Percentiles rank a stretch among this genome's conserved stretches.
Evolutionary conservation across 257 asterid genomes (phyloP).

Genomic region (Plectranthus barbatus): DNA sequence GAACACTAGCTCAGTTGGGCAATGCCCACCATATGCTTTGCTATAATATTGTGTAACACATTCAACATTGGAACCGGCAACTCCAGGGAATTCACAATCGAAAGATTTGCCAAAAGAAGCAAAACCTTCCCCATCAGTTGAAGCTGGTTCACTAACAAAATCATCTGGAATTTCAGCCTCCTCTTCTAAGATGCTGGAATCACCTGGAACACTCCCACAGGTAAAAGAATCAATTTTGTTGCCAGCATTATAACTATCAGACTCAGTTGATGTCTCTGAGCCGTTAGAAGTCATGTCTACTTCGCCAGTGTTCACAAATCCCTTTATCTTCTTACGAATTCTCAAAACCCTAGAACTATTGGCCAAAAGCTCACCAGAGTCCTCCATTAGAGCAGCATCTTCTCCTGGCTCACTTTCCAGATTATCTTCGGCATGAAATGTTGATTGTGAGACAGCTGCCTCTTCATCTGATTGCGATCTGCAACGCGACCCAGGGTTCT

Average conservation of each 20-base stretch:
- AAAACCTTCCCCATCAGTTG: conserved; percentile 29
- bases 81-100: conserved; percentile 30
- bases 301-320: conserved; percentile 13
- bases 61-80: conserved; percentile 26
- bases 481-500: conserved; percentile 26
- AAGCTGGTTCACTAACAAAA: conserved; percentile 26
- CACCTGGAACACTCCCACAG: conserved; percentile 14
- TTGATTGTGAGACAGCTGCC: conserved; percentile 20
- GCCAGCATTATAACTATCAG: conserved; percentile 23
- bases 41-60: conserved; percentile 22
- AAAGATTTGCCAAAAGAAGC: conserved; percentile 33
- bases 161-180: conserved; percentile 23
- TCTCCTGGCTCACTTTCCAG: conserved; percentile 15
- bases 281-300: conserved; percentile 17
- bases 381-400: conserved; percentile 6
- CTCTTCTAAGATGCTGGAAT: conserved; percentile 24
- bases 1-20: conserved; percentile 36
- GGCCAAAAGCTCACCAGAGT: conserved; percentile 14
- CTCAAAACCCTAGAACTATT: conserved; percentile 25
- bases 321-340: conserved; percentile 27
- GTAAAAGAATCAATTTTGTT: conserved; percentile 19
- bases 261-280: conserved; percentile 22
- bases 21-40: too few species aligned
- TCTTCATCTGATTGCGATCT: conserved; percentile 36
- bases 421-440: conserved; percentile 19